Percentiles rank a stretch among this genome's conserved stretches.
These are phyloP conservation scores for Metarhizium anisopliae DNA, from an alignment of 2,329 filamentous ascomycete genomes.

Conservation along the genomic window DNA sequence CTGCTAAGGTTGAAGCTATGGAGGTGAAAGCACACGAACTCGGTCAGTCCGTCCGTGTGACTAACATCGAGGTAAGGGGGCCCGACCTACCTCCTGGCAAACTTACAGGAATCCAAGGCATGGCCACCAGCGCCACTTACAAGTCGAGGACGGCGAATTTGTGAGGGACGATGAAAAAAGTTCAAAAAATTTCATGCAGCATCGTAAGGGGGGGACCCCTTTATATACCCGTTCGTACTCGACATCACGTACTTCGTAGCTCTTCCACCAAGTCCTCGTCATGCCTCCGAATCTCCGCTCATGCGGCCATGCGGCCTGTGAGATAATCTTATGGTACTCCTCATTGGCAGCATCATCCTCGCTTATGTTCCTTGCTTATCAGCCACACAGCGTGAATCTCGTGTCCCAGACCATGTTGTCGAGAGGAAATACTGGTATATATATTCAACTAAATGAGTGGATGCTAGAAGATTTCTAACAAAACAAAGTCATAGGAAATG, in stretches of 20 bases:
- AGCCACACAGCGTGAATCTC: not conserved
- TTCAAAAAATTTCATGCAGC: not conserved
- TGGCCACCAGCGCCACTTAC: not conserved
- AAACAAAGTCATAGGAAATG: not conserved
- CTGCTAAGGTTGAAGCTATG: not conserved
- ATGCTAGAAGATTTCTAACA: not conserved
- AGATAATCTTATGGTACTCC: not conserved
- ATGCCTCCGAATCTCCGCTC: not conserved
- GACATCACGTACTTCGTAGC: not conserved
- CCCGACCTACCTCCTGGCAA: not conserved
- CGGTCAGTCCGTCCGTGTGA: not conserved
- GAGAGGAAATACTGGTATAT: not conserved
- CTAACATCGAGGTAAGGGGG: not conserved
- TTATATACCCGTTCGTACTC: not conserved
- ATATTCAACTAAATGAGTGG: not conserved
- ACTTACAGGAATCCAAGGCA: not conserved
- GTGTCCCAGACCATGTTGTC: not conserved
- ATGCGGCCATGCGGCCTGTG: not conserved
- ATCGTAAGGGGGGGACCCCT: not conserved
- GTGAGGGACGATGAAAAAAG: not conserved
- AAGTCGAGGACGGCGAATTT: not conserved
- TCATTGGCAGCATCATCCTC: not conserved
- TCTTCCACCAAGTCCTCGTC: not conserved
- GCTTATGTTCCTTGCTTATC: not conserved
- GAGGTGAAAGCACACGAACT: not conserved